A percentile compares a stretch with the other conserved stretches of the same genome.
These are phyloP conservation scores for Zalaria sp. DNA, from an alignment of 2,329 filamentous ascomycete species.

Conservation along the genomic window DNA sequence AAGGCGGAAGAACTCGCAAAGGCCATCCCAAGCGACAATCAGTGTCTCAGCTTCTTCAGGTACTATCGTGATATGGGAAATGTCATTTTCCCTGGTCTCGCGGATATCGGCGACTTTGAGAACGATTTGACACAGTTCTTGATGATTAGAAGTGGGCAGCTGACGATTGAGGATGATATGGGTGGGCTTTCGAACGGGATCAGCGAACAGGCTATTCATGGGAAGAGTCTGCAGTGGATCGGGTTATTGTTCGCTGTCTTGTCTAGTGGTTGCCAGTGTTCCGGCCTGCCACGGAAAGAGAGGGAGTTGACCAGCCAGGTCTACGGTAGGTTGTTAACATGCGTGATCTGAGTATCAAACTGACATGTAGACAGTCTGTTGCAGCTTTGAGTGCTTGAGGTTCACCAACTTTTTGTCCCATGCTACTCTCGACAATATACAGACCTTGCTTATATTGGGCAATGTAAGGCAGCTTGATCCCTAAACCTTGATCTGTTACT, in stretches of 20 bases:
- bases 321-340: slow-evolving; percentile 31
- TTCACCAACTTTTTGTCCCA: slow-evolving; percentile 51
- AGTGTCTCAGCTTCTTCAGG: slow-evolving; percentile 43
- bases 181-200: slow-evolving; percentile 19
- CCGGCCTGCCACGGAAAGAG: slow-evolving; percentile 42
- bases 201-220: slow-evolving; percentile 41
- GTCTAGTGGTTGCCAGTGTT: slow-evolving; percentile 49
- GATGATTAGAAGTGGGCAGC: slow-evolving; percentile 31
- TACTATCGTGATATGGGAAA: slow-evolving; percentile 45
- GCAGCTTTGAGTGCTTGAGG: slow-evolving; percentile 49
- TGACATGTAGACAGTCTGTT: slow-evolving; percentile 36
- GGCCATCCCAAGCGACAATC: slow-evolving; percentile 42
- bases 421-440: slow-evolving; percentile 46
- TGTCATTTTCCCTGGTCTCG: slow-evolving; percentile 46
- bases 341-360: slow-evolving; percentile 1
- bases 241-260: slow-evolving; percentile 47
- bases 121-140: slow-evolving; percentile 39
- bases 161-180: slow-evolving; percentile 14
- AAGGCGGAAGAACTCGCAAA: slow-evolving; percentile 44
- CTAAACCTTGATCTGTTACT: neutral
- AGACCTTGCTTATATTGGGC: slow-evolving; percentile 46
- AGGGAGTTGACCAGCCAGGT: slow-evolving; percentile 50
- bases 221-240: slow-evolving; percentile 43
- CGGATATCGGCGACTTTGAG: slow-evolving; percentile 41
- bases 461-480: slow-evolving; percentile 26